Evolutionary conservation across 1,139 yeast species (phyloP).

Genomic region (Spencermartinsiella ligniputridi): DNA sequence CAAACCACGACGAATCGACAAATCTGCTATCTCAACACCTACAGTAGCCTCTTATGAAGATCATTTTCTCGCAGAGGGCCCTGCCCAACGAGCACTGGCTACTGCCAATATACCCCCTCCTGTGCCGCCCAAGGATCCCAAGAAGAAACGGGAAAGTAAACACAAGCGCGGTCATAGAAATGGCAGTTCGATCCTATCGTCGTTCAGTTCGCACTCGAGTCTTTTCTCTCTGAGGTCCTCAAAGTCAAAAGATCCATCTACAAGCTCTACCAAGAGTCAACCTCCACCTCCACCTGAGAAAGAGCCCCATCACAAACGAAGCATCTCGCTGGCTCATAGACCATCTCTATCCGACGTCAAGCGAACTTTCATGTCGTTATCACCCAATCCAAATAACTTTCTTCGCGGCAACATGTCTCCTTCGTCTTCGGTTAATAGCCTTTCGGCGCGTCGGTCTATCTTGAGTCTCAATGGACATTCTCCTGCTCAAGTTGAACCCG

Average conservation of each 20-base stretch:
- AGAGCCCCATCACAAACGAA: slow-evolving; percentile 11
- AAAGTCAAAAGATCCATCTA: slow-evolving; percentile 9
- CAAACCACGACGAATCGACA: slow-evolving; percentile 20
- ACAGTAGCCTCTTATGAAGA: slow-evolving; percentile 22
- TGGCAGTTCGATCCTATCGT: slow-evolving; percentile 18
- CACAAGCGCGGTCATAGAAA: slow-evolving; percentile 14
- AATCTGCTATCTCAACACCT: slow-evolving; percentile 26
- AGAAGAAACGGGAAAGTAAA: slow-evolving; percentile 2
- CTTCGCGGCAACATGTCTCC: slow-evolving; percentile 5
- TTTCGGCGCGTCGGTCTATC: slow-evolving; percentile 3
- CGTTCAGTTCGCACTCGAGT: slow-evolving; percentile 13
- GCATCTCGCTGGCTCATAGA: slow-evolving; percentile 10
- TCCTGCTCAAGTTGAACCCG: slow-evolving; percentile 1
- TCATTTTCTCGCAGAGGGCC: slow-evolving; percentile 14
- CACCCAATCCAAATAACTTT: slow-evolving; percentile 14
- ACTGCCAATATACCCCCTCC: background rate
- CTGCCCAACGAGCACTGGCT: background rate
- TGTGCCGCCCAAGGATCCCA: slow-evolving; percentile 7
- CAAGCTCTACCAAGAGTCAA: background rate
- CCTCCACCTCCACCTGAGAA: background rate
- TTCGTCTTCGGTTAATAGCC: slow-evolving; percentile 3
- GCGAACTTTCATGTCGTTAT: slow-evolving; percentile 14
- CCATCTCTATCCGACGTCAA: slow-evolving; percentile 18
- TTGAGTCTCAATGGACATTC: slow-evolving; percentile 1
- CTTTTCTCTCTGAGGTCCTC: slow-evolving; percentile 12